Base-by-base conservation (phyloP, 2,329 filamentous ascomycete genomes). In the Fusarium devonianum region DNA sequence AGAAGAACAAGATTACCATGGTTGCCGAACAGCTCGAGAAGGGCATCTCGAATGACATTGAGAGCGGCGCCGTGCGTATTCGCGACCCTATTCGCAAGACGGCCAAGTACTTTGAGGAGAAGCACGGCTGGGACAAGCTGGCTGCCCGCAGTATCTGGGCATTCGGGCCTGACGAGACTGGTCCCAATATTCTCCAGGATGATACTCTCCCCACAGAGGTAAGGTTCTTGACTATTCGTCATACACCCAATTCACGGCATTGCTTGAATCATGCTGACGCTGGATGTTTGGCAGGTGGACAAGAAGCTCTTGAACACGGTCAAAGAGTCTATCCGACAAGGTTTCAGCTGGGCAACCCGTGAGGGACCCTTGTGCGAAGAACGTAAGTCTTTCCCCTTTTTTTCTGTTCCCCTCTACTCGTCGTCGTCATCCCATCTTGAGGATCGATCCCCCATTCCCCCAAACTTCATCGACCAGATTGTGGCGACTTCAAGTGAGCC, bases 1-100 rank as follows among this genome's bases (percentile, higher is more conserved):
- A 99, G 77, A 97, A 97, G 78, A 99, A 99, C 78, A 96, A 96
- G 72, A 89, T 99, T 66, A 97, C 94, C 25, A 97, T 99, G 90
- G 89, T 97, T 48, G 94, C 94, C 4, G 94, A 99, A 71, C 93
- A 94, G 23, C 78, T 99, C 11, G 94, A 99, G 62, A 89, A 95
- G 64, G 94, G 94, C 12, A 96, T 99, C 56, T 91, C 93, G 5
- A 87, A 90, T 65, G 94, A 99, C 65, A 97, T 99, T 57, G 94
- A 99, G 75, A 86, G 84, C 36, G 92, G 93, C 18, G 87, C 84
- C 45, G 92, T 99, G 64, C 92, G 84, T 66, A 97, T 99, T 75
- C 90, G 89, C 57, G 93, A 97, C 63, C 92, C 94, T 2, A 89
- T 94, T 32, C 87, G 92, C 47, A 92, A 93, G 69, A 94, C 95